phyloP scores from a whole-genome alignment of 2,329 filamentous ascomycete species.

The Cladosporium sp. region DNA sequence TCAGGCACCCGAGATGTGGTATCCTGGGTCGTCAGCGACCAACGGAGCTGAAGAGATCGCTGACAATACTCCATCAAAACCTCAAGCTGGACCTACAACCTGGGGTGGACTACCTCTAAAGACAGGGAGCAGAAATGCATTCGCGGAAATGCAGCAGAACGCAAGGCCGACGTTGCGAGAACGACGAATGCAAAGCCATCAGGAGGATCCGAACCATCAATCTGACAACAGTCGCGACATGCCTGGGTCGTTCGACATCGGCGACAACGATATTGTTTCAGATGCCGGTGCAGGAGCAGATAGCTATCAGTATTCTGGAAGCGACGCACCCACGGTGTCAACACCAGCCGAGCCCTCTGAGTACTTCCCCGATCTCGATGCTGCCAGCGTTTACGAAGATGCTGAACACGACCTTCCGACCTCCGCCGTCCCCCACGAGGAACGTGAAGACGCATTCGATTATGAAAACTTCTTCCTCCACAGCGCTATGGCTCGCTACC shows the following conservation, averaged over 20 bases:
- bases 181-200: constrained; percentile 28
- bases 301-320: constrained; percentile 14
- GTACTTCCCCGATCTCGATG: constrained; percentile 20
- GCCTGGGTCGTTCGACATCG: constrained; percentile 16
- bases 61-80: constrained; percentile 3
- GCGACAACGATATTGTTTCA: constrained; percentile 16
- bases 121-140: constrained; percentile 29
- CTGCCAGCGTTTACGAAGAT: constrained; percentile 46
- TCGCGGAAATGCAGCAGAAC: constrained; percentile 25
- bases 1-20: constrained; percentile 34
- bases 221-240: constrained; percentile 24
- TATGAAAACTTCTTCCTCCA: constrained; percentile 96
- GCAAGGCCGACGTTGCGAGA: constrained; percentile 19
- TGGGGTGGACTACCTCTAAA: constrained; percentile 13
- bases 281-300: constrained; percentile 2
- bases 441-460: constrained; percentile 92
- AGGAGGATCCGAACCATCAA: not conserved
- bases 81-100: not conserved
- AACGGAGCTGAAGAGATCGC: not conserved
- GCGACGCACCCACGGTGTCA: constrained; percentile 8
- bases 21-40: constrained; percentile 18
- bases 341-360: constrained; percentile 24
- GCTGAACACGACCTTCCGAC: constrained; percentile 34
- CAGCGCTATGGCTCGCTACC: constrained; percentile 81
- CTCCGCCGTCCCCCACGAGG: constrained; percentile 67